A percentile compares a stretch with the other conserved stretches of the same genome.
Evolutionary conservation across 495 filamentous ascomycete species (phyloP).

Genomic region (Neurospora pannonica): DNA sequence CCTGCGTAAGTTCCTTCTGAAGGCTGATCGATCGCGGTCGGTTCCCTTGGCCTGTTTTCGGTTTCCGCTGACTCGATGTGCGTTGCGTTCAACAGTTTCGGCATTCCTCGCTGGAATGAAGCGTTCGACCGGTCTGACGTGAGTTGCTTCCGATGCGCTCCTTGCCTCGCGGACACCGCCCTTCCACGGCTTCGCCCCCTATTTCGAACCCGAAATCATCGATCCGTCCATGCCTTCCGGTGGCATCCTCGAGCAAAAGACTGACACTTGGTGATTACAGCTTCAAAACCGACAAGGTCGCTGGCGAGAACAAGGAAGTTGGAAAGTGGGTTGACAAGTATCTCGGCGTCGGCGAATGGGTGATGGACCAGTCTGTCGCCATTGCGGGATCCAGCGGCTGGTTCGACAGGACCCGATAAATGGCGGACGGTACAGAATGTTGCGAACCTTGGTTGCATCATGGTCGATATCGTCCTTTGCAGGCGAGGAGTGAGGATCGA

Average conservation of each 20-base stretch:
- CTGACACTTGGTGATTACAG: constrained; percentile 34
- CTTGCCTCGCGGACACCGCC: neutral
- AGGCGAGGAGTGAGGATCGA: neutral
- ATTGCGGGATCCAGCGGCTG: constrained; percentile 76
- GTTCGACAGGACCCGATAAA: constrained; percentile 80
- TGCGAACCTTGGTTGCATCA: neutral
- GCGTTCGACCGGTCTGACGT: constrained; percentile 95
- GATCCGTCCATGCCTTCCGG: constrained; percentile 42
- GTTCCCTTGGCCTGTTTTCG: neutral
- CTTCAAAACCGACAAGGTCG: constrained; percentile 75
- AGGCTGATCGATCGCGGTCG: neutral
- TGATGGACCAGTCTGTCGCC: constrained; percentile 94
- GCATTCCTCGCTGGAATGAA: constrained; percentile 94
- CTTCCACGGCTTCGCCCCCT: neutral
- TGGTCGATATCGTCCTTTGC: neutral
- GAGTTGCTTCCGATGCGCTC: constrained; percentile 36
- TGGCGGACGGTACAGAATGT: neutral
- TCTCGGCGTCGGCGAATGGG: constrained; percentile 91
- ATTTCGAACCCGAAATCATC: constrained; percentile 10
- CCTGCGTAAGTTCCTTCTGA: constrained; percentile 50
- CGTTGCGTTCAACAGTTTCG: constrained; percentile 51
- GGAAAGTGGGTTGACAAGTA: constrained; percentile 92
- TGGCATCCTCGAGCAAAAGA: neutral
- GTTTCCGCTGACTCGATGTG: constrained; percentile 14
- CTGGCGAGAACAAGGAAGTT: constrained; percentile 69